Conservation (phyloP, 2,329 filamentous ascomycete species). For the Aspergillaceae sp. region DNA sequence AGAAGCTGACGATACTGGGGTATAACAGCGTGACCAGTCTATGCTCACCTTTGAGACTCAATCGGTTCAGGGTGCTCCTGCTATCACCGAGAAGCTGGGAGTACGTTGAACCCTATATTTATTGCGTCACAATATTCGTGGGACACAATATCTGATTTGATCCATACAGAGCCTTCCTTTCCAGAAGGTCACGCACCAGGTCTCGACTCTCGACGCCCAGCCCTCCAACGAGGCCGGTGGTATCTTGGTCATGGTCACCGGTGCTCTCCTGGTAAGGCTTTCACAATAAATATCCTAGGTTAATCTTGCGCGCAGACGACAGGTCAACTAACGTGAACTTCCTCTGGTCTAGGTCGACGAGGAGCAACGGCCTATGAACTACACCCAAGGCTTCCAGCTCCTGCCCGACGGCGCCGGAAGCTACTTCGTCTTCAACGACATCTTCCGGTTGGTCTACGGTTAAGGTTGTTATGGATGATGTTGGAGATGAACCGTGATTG, state of each 20-base stretch:
- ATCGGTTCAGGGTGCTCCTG: constrained; percentile 53
- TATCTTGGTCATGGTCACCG: constrained; percentile 82
- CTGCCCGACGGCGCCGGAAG: constrained; percentile 55
- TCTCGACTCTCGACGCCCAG: constrained; percentile 74
- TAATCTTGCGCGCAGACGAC: not conserved
- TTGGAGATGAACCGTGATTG: not conserved
- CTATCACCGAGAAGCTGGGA: constrained; percentile 71
- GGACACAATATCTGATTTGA: not conserved
- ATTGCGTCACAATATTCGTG: not conserved
- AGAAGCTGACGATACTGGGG: constrained; percentile 9
- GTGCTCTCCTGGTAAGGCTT: constrained; percentile 65
- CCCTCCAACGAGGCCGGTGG: constrained; percentile 58
- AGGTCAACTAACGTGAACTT: constrained; percentile 4
- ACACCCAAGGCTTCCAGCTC: constrained; percentile 83
- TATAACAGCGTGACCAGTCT: constrained; percentile 62
- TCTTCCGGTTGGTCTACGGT: constrained; percentile 79
- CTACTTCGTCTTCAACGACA: constrained; percentile 87
- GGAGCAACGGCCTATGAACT: constrained; percentile 79
- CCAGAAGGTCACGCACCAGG: constrained; percentile 68
- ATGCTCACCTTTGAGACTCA: constrained; percentile 88
- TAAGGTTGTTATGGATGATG: no score
- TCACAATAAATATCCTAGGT: not conserved
- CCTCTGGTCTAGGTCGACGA: constrained; percentile 61
- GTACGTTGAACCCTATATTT: constrained; percentile 45
- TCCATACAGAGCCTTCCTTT: constrained; percentile 63